Evolutionary conservation across 164 flowering plant genomes (phyloP), one percentile per base, ranked within the genome.

Genomic region (Houttuynia cordata): DNA sequence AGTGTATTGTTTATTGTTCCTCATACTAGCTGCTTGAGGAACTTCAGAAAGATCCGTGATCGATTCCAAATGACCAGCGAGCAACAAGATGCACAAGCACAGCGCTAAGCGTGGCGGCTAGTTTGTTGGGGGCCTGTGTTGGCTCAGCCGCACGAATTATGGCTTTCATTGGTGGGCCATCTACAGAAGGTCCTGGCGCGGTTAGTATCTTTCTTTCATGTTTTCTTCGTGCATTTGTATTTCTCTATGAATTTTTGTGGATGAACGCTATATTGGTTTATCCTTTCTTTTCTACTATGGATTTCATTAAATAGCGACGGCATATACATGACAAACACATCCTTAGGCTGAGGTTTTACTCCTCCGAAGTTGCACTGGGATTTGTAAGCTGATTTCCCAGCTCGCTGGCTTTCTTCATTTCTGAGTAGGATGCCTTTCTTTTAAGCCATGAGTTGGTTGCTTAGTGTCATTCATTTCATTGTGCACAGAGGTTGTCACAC

Each of bases 141-240:
- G 98, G 98, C 52, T 83, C 87, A 62, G 94, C 90, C 24, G 97
- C 94, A 39, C 82, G 98, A 68, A 89, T 93, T 57, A 80, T 93
- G 94, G 90, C 97, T 51, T 93, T 93, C 68, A 66, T 86, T 66
- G 96, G 97, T 53, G 99, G 99, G 22, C 99, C 99, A 24, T 68
- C 97, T 12, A 90, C 99, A 8, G 97, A 93, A 77, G 99, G 99
- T 5, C 73, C 79, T 24, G 96, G 86, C 51, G 75, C 96, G 69
- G 99, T 93, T 79, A 90, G 93, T 69, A 62, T 42, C 63, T 17
- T 56, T 62, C 9, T 45, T 56, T 14, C 40, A 10, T 23, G 20
- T 10, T 13, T 59, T 21, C 19, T 45, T 12, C 17, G 2, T 45
- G 17, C 17, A 45, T 45, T 10, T 45, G 12, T 45, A 17, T 45